Evolutionary conservation across 129 eudicot genomes (phyloP).

Genomic region (Tagetes patula): DNA sequence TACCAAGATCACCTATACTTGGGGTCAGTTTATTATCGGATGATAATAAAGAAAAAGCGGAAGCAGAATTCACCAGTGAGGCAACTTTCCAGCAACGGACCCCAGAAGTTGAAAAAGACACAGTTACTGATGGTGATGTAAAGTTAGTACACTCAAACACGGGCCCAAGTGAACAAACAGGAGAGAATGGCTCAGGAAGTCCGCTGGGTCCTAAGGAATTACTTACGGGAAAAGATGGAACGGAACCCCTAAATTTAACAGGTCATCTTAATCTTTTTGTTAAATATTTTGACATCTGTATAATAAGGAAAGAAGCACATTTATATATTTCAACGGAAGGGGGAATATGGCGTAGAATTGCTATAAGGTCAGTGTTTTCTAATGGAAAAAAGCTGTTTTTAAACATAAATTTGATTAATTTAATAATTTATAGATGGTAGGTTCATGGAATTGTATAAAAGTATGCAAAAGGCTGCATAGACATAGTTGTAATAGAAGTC

Average conservation of each 20-base stretch:
- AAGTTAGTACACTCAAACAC: constrained; percentile 23
- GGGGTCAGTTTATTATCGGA: constrained; percentile 31
- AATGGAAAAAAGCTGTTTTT: not conserved
- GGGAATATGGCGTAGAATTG: not conserved
- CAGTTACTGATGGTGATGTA: constrained; percentile 24
- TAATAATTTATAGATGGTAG: constrained; percentile 1
- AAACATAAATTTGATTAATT: not conserved
- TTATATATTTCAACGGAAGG: not conserved
- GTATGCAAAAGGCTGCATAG: constrained; percentile 1
- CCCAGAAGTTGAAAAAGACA: constrained; percentile 32
- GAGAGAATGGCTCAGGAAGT: constrained; percentile 17
- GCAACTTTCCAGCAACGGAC: constrained; percentile 25
- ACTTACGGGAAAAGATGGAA: constrained; percentile 20
- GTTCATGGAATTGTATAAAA: not conserved
- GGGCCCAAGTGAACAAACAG: constrained; percentile 33
- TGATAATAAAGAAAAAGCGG: constrained; percentile 32
- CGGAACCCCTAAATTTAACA: constrained; percentile 34
- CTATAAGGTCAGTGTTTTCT: constrained; percentile 10
- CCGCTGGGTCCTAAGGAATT: constrained; percentile 31
- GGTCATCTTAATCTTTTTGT: constrained; percentile 35
- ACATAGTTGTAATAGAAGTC: not conserved
- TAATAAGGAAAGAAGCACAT: not conserved
- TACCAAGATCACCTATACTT: constrained; percentile 38
- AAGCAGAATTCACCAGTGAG: constrained; percentile 24
- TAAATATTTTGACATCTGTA: not conserved